Base-by-base conservation (phyloP, 148 eudicot genomes). In the Amaranthus hypochondriacus region DNA sequence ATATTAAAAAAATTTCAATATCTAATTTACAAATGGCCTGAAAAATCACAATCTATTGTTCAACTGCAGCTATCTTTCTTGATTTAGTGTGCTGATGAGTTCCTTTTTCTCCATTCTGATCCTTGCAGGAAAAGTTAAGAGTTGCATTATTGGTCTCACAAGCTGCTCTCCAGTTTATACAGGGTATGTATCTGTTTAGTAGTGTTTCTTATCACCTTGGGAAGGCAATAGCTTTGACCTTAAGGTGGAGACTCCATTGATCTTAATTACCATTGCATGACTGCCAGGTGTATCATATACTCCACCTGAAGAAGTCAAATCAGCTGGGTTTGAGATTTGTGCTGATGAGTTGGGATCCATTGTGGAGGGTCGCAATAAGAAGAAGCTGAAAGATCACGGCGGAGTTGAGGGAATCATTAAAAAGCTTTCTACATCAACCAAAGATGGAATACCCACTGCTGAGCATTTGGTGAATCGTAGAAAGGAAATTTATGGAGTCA, bases 131-230 rank as follows among this genome's bases (percentile, higher is more conserved):
- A 81, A 92, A 89, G 81, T 83, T 92, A 73, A 85, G 97, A 78
- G 76, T 89, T 69, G 92, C 92, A 28, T 84, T 92, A 48, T 75
- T 92, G 85, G 97, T 92, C 80, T 92, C 97, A 54, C 90, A 92
- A 85, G 97, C 97, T 75, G 97, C 97, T 50, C 88, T 92, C 70
- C 91, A 89, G 65, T 92, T 92, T 73, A 86, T 92, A 67, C 89
- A 85, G 65, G 92, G 97, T 89, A 79, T 39, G 70, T 3, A 59
- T 74, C 71, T 21, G 53, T 70, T 58, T 56, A 48, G 4, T 56
- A 18, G 52, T 63, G 10, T 48, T 12, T 18, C 5, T 63, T 44
- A 15, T 9, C 52, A 66, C 44, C 47, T 44, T 64, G 68, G 18
- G 8, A 66, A 42, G 39, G 69, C 6, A 10, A 18, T 66, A 56